Percentiles rank a stretch among this genome's conserved stretches.
Evolutionary conservation across 345 rosid species (phyloP).

Genomic region (Gossypium raimondii): DNA sequence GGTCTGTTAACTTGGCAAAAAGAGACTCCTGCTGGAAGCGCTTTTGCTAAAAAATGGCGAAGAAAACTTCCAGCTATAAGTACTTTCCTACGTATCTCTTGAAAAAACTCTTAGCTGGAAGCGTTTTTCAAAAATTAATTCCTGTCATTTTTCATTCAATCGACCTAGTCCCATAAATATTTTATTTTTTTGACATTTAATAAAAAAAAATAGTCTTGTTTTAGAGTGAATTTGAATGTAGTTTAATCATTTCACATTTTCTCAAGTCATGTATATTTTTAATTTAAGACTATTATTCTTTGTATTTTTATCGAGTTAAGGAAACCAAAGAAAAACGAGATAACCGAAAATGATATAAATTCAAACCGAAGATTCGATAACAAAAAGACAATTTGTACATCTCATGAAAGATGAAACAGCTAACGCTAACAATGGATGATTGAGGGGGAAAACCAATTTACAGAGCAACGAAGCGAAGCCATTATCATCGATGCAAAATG

Average conservation of each 20-base stretch:
- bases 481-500: neutral
- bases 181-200: too few relatives aligned
- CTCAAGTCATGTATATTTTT: too few relatives aligned
- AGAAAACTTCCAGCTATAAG: fast-evolving
- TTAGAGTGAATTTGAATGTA: too few relatives aligned
- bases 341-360: neutral
- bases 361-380: neutral
- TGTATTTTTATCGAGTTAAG: neutral
- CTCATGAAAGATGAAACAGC: neutral
- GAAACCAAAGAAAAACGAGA: neutral
- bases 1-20: too few relatives aligned
- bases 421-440: neutral
- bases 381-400: neutral
- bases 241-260: too few relatives aligned
- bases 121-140: too few relatives aligned
- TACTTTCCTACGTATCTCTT: too few relatives aligned
- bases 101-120: fast-evolving
- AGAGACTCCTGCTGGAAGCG: fast-evolving
- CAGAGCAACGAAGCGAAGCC: neutral
- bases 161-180: too few relatives aligned
- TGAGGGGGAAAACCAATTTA: neutral
- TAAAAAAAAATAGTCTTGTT: too few relatives aligned
- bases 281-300: too few relatives aligned
- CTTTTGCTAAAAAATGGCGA: too few relatives aligned
- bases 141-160: too few relatives aligned